Evolutionary conservation across 306 rosid species (phyloP).

Genomic region (Cucurbita pepo): DNA sequence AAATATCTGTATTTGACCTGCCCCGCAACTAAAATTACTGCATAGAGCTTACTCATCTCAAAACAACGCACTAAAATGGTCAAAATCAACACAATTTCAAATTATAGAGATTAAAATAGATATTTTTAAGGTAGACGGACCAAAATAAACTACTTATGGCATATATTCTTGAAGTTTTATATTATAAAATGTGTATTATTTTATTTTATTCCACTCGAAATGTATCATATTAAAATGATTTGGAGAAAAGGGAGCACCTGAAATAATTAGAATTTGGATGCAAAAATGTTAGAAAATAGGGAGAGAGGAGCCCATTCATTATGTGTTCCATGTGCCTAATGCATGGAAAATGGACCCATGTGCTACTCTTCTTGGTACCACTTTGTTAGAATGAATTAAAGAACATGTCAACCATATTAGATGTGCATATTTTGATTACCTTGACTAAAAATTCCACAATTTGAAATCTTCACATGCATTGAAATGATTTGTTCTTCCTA

Average conservation of each 20-base stretch:
- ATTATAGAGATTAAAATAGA: too few species aligned
- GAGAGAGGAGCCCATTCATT: background rate
- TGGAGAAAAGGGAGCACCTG: background rate
- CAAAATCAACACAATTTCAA: too few species aligned
- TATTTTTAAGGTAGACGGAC: background rate
- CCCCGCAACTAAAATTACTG: too few species aligned
- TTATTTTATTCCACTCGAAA: background rate
- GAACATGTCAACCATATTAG: background rate
- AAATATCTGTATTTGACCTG: too few species aligned
- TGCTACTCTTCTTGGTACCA: background rate
- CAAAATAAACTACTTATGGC: background rate
- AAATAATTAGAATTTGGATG: background rate
- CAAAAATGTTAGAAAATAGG: background rate
- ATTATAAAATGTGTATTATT: background rate
- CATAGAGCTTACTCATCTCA: too few species aligned
- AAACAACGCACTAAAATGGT: too few species aligned
- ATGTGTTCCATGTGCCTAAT: constrained; percentile 1
- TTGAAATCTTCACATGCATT: background rate
- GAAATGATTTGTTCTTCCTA: background rate
- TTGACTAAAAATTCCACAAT: background rate
- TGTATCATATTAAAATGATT: background rate
- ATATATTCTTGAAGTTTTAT: background rate
- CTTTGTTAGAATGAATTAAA: constrained; percentile 2
- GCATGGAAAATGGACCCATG: constrained; percentile 9
- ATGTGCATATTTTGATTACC: background rate